A percentile compares a stretch with the other conserved stretches of the same genome.
Conservation (phyloP, 768 basidiomycete genomes). For the Butyriboletus loyo region DNA sequence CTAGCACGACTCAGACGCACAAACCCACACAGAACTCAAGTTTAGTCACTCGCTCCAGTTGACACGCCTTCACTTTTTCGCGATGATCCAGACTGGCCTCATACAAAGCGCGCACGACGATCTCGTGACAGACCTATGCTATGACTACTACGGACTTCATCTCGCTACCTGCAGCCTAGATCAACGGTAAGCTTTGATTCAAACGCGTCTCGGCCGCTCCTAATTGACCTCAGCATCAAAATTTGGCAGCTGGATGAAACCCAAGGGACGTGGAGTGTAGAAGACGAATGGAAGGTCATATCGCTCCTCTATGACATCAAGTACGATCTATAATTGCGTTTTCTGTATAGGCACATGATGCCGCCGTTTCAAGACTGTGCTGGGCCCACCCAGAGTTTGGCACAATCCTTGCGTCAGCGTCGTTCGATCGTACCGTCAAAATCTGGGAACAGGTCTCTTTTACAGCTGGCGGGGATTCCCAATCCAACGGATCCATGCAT, state of each 20-base stretch:
- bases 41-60: too few relatives aligned
- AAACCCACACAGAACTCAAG: not conserved
- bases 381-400: conserved; percentile 97
- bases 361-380: conserved; percentile 74
- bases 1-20: not conserved
- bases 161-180: conserved; percentile 82
- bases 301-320: not conserved
- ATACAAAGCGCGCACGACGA: conserved; percentile 78
- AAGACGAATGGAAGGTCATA: conserved; percentile 90
- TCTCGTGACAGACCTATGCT: conserved; percentile 81
- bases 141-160: conserved; percentile 85
- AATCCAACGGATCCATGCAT: conserved; percentile 23
- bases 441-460: conserved; percentile 75
- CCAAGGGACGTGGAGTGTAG: conserved; percentile 70
- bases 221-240: conserved; percentile 55
- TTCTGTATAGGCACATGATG: conserved; percentile 83
- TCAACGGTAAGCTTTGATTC: conserved; percentile 53
- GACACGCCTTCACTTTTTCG: not conserved
- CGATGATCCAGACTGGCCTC: conserved; percentile 77
- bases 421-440: conserved; percentile 89
- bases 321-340: not conserved
- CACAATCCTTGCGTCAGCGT: conserved; percentile 78
- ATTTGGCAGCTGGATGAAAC: conserved; percentile 76
- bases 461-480: conserved; percentile 26
- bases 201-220: conserved; percentile 8